These are phyloP conservation scores for Hypoxylon sp. DNA, from an alignment of 2,329 filamentous ascomycete genomes.

Conservation along the genomic window DNA sequence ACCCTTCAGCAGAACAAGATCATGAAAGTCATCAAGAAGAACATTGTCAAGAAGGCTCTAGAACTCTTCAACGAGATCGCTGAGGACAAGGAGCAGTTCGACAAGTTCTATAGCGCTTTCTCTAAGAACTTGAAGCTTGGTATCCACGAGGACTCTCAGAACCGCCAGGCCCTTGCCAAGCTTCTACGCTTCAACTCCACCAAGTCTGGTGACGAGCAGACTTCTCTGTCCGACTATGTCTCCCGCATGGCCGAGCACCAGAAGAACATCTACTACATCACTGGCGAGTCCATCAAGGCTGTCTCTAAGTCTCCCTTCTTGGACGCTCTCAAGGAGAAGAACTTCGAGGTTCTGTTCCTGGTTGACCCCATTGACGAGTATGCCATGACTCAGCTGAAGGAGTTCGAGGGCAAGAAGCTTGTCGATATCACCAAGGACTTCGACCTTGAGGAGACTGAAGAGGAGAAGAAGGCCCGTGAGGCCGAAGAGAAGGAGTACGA, in stretches of 20 bases:
- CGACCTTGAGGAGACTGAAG: slow-evolving; percentile 99
- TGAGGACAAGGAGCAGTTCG: slow-evolving; percentile 99
- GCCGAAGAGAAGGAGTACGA: slow-evolving; percentile 99
- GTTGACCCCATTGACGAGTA: slow-evolving; percentile 99
- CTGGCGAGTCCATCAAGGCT: slow-evolving; percentile 98
- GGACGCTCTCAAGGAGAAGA: slow-evolving; percentile 98
- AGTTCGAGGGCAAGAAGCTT: slow-evolving; percentile 99
- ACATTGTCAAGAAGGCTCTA: slow-evolving; percentile 99
- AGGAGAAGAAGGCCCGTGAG: slow-evolving; percentile 98
- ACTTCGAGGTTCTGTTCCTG: slow-evolving; percentile 99
- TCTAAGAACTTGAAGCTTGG: slow-evolving; percentile 99
- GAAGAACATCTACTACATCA: slow-evolving; percentile 99
- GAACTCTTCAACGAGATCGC: slow-evolving; percentile 99
- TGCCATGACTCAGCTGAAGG: slow-evolving; percentile 99
- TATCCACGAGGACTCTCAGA: slow-evolving; percentile 99
- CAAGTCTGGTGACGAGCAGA: slow-evolving; percentile 97
- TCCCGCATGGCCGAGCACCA: slow-evolving; percentile 99
- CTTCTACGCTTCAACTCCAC: slow-evolving; percentile 99
- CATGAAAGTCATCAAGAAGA: slow-evolving; percentile 99
- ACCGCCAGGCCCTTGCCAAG: slow-evolving; percentile 93
- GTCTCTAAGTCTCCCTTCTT: slow-evolving; percentile 99
- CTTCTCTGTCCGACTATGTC: slow-evolving; percentile 96
- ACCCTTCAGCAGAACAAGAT: slow-evolving; percentile 99
- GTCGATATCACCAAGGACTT: slow-evolving; percentile 99
- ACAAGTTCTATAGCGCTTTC: slow-evolving; percentile 99